Evolutionary conservation across 352 stramenopile genomes (phyloP).

Genomic region (Phytophthora ohioensis): DNA sequence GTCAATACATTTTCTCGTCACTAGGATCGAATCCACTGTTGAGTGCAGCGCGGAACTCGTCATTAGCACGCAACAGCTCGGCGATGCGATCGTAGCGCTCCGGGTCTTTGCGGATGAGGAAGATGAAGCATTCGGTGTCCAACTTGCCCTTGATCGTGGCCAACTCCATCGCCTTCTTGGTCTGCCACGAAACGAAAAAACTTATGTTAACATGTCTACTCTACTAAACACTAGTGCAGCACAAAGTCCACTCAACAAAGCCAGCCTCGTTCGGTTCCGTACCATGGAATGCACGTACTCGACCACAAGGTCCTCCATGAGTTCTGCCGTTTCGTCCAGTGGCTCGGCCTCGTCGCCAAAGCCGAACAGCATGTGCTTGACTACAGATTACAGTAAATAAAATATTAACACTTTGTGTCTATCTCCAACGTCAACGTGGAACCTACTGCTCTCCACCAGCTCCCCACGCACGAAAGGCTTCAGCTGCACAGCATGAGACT

Average conservation of each 20-base stretch:
- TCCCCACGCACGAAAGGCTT: conserved; percentile 87
- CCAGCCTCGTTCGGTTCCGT: conserved; percentile 6
- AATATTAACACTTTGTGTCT: conserved; percentile 14
- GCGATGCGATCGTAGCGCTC: conserved; percentile 86
- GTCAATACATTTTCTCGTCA: conserved; percentile 90
- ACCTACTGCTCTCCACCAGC: conserved; percentile 85
- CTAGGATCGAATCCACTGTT: conserved; percentile 91
- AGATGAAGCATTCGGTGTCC: conserved; percentile 91
- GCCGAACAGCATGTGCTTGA: conserved; percentile 92
- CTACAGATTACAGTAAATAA: conserved; percentile 33
- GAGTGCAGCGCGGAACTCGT: conserved; percentile 85
- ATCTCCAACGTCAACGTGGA: neutral
- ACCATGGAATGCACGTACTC: conserved; percentile 89
- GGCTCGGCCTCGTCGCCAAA: conserved; percentile 84
- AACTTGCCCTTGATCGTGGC: conserved; percentile 86
- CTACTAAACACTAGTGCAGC: no score
- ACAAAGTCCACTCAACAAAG: no score
- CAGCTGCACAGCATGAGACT: conserved; percentile 38
- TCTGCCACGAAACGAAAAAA: conserved; percentile 49
- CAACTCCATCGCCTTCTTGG: conserved; percentile 87
- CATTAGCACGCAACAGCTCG: conserved; percentile 85
- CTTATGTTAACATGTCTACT: neutral
- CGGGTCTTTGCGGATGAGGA: conserved; percentile 88
- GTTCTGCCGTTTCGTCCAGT: conserved; percentile 73
- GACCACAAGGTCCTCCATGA: conserved; percentile 89